Percentiles rank a stretch among this genome's conserved stretches.
Conservation (phyloP, 2,329 filamentous ascomycete genomes). For the Coniochaeta sp. region DNA sequence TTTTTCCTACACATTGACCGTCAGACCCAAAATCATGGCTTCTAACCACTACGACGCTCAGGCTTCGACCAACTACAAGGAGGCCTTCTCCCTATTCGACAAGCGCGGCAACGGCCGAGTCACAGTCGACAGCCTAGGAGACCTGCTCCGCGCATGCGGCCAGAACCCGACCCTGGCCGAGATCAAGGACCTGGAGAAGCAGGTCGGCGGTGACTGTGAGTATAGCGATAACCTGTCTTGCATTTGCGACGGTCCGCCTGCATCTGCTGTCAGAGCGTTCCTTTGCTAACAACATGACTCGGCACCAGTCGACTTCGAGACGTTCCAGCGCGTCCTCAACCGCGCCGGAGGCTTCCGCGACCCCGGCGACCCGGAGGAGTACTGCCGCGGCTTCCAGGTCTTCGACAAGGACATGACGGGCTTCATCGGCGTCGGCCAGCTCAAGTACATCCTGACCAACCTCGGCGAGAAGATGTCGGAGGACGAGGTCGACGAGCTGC, state of each 20-base stretch:
- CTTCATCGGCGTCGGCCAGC: slow-evolving; percentile 93
- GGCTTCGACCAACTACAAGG: slow-evolving; percentile 97
- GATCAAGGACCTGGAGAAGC: slow-evolving; percentile 88
- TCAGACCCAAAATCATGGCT: slow-evolving; percentile 26
- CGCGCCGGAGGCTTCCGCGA: slow-evolving; percentile 97
- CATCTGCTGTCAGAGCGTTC: background rate
- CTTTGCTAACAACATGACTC: background rate
- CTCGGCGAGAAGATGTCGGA: slow-evolving; percentile 99
- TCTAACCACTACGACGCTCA: slow-evolving; percentile 49
- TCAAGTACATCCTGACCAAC: slow-evolving; percentile 97
- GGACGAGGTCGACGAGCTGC: slow-evolving; percentile 95
- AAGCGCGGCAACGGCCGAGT: slow-evolving; percentile 97
- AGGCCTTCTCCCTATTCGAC: slow-evolving; percentile 99
- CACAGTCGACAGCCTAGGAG: slow-evolving; percentile 76
- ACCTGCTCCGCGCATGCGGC: slow-evolving; percentile 90
- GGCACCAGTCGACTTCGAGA: slow-evolving; percentile 87
- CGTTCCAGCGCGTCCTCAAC: slow-evolving; percentile 94
- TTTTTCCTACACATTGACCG: background rate
- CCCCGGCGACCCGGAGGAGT: slow-evolving; percentile 94
- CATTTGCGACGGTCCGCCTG: no score
- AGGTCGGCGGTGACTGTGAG: slow-evolving; percentile 85
- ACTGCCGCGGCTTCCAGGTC: slow-evolving; percentile 97
- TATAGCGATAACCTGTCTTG: slow-evolving; percentile 17
- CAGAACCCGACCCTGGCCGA: slow-evolving; percentile 96
- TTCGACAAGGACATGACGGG: slow-evolving; percentile 99